A percentile compares a stretch with the other conserved stretches of the same genome.
Conservation (phyloP, 2,329 filamentous ascomycete species). For the Colletotrichum lentis region DNA sequence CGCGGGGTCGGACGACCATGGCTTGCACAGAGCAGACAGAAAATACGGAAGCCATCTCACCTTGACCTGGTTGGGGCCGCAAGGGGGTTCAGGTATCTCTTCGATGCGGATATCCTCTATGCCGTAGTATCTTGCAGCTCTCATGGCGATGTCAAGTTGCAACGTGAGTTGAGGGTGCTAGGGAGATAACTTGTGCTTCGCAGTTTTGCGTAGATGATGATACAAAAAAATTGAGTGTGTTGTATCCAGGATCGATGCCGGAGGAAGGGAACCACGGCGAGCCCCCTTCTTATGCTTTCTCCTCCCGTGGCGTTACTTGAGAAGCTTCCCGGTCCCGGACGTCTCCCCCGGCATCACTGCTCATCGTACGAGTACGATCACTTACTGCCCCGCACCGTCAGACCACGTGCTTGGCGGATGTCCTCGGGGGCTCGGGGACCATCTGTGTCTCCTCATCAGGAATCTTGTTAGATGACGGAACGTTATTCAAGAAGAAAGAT, state of each 20-base stretch:
- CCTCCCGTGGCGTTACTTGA: constrained; percentile 22
- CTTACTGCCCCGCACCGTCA: constrained; percentile 27
- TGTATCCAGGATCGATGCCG: neutral
- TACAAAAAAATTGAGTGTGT: neutral
- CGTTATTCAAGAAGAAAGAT: neutral
- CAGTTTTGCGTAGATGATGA: neutral
- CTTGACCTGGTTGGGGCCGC: constrained; percentile 59
- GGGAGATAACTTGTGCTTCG: too few species aligned
- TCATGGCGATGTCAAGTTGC: constrained; percentile 49
- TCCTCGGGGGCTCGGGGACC: neutral
- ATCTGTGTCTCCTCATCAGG: neutral
- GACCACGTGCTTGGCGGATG: constrained; percentile 16
- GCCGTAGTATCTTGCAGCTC: constrained; percentile 63
- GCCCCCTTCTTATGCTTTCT: constrained; percentile 13
- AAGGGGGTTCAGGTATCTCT: constrained; percentile 56
- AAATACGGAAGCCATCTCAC: neutral
- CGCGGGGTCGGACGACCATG: neutral
- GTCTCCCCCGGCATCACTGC: constrained; percentile 8
- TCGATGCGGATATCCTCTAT: constrained; percentile 64
- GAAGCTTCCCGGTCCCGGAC: neutral
- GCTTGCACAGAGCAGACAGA: neutral
- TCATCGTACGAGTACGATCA: constrained; percentile 21
- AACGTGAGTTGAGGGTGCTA: neutral
- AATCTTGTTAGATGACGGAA: neutral
- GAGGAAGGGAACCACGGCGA: constrained; percentile 17